Evolutionary conservation across 2,329 filamentous ascomycete genomes (phyloP).

Genomic region (Trichoderma guizhouense): DNA sequence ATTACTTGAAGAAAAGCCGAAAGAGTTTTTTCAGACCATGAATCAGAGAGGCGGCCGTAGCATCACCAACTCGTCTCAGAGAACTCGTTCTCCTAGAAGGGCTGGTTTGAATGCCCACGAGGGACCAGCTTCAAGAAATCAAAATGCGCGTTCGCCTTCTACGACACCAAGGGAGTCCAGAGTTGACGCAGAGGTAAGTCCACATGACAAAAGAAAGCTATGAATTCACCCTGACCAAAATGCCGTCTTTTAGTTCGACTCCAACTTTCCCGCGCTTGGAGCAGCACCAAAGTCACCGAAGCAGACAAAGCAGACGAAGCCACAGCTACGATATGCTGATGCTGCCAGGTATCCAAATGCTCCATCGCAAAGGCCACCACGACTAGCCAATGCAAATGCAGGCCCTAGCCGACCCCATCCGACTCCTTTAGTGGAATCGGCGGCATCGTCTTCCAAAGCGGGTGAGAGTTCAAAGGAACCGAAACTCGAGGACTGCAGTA

Average conservation of each 20-base stretch:
- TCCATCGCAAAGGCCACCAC: neutral
- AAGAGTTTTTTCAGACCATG: constrained; percentile 24
- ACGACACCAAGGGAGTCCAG: neutral
- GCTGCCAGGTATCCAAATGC: neutral
- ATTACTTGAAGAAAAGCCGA: constrained; percentile 15
- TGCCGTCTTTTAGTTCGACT: neutral
- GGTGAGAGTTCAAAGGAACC: neutral
- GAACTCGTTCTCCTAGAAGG: neutral
- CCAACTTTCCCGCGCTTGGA: neutral
- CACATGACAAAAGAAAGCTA: neutral
- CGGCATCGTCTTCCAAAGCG: neutral
- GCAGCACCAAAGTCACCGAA: neutral
- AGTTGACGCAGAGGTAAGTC: neutral
- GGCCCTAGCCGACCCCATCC: neutral
- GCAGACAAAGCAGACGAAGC: neutral
- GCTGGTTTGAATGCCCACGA: neutral
- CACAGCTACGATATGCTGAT: neutral
- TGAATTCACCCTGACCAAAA: neutral
- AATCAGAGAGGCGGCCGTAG: constrained; percentile 21
- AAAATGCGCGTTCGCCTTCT: neutral
- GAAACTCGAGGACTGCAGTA: neutral
- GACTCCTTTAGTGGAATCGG: neutral
- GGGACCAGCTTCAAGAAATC: neutral
- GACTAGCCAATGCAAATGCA: neutral
- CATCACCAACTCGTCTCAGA: neutral